Base-by-base conservation (phyloP, 257 asterid genomes). In the Salvia rosmarinus region DNA sequence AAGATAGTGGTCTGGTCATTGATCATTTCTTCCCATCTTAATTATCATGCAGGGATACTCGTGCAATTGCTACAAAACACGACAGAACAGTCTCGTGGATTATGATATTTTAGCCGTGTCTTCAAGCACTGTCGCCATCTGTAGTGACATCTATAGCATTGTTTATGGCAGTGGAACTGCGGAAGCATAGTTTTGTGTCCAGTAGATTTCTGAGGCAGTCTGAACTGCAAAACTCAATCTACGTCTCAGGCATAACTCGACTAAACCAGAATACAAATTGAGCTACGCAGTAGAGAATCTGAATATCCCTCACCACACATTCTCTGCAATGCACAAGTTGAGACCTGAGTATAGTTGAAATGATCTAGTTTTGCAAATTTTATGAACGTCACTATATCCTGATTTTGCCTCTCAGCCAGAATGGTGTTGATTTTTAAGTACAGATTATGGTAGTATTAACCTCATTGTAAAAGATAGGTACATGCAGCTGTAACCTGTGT, bases 41-140 rank as follows among this genome's bases (percentile, higher is more conserved):
- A 14, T 25, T 64, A 49, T 57, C 43, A 3, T 67, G 81, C 84
- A 91, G 96, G 86, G 96, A 91, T 74, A 75, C 89, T 68, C 91
- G 86, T 49, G 88, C 90, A 74, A 77, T 86, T 44, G 85, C 94
- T 30, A 85, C 87, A 5, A 86, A 82, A 79, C 80, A 84, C 28
- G 98, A 91, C 79, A 81, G 84, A 81, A 19, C 79, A 55, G 71
- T 89, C 28, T 86, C 97, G 16, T 85, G 81, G 93, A 75, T 89
- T 77, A 89, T 91, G 97, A 81, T 91, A 73, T 71, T 89, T 34
- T 89, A 77, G 96, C 95, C 4, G 95, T 85, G 73, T 87, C 86
- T 58, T 91, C 97, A 46, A 89, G 96, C 79, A 73, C 89, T 7
- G 93, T 89, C 40, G 98, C 96, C 66, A 89, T 91, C 80, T 87